Conservation (phyloP, 2,329 filamentous ascomycete genomes). For the Xylariaceae sp. region DNA sequence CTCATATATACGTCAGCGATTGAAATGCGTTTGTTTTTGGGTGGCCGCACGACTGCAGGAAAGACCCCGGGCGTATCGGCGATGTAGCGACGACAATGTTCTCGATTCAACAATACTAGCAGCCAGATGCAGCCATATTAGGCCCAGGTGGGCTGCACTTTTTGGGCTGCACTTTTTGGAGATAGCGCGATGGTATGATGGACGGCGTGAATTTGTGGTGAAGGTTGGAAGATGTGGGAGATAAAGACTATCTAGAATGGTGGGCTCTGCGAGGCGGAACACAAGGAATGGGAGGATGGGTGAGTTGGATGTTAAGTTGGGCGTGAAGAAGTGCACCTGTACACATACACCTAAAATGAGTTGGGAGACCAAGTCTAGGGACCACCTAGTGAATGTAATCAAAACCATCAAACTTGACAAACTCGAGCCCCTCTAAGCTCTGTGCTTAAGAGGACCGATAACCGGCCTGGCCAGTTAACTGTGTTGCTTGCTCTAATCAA, state of each 20-base stretch:
- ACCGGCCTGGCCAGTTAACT: background rate
- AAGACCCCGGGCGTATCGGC: background rate
- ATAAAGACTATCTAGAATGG: background rate
- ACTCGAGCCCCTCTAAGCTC: slow-evolving; percentile 2
- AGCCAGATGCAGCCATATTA: background rate
- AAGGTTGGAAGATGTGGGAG: background rate
- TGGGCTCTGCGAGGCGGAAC: background rate
- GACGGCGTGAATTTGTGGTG: background rate
- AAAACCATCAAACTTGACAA: background rate
- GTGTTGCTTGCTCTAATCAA: slow-evolving; percentile 4
- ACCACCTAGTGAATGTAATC: background rate
- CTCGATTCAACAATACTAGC: background rate
- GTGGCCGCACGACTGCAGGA: background rate
- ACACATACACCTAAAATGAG: background rate
- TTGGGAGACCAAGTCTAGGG: background rate
- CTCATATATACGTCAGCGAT: background rate
- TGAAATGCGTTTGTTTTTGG: background rate
- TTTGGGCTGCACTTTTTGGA: background rate
- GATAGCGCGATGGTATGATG: background rate
- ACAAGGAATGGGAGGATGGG: background rate
- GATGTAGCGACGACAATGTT: background rate
- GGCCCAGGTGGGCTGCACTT: background rate
- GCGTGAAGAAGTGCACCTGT: background rate
- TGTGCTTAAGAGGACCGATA: background rate
- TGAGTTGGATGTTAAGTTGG: background rate